A percentile compares a stretch with the other conserved stretches of the same genome.
Evolutionary conservation across 768 basidiomycete species (phyloP).

Genomic region (Cyathus striatus): DNA sequence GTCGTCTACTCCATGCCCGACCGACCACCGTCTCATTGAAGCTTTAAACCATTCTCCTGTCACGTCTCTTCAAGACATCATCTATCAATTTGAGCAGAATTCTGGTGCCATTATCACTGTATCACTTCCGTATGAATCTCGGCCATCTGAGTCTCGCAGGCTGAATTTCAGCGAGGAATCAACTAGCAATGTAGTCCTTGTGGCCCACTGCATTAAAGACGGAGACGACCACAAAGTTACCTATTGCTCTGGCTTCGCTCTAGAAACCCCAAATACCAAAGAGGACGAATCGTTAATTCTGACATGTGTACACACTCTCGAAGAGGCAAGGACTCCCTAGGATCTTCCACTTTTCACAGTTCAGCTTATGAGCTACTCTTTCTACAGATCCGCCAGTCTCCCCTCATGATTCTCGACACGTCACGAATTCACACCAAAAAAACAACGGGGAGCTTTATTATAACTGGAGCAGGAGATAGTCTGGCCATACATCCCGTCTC

Average conservation of each 20-base stretch:
- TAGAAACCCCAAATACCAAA: conserved; percentile 24
- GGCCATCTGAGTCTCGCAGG: conserved; percentile 26
- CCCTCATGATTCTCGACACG: conserved; percentile 15
- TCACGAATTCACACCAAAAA: conserved; percentile 6
- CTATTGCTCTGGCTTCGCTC: conserved; percentile 53
- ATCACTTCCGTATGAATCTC: conserved; percentile 47
- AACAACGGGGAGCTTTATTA: conserved; percentile 38
- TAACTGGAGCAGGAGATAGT: conserved; percentile 29
- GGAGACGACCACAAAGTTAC: conserved; percentile 36
- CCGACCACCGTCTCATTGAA: conserved; percentile 20
- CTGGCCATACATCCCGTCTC: conserved; percentile 33
- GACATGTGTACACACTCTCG: conserved; percentile 60
- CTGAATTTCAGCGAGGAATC: conserved; percentile 20
- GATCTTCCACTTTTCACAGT: neutral
- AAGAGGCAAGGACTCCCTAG: conserved; percentile 37
- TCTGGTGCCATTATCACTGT: conserved; percentile 36
- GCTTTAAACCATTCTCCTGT: conserved; percentile 9
- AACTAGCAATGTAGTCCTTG: conserved; percentile 34
- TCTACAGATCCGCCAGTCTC: conserved; percentile 28
- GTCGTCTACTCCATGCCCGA: conserved; percentile 9
- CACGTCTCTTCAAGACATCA: conserved; percentile 23
- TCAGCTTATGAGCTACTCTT: conserved; percentile 1
- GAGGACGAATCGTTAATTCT: conserved; percentile 32
- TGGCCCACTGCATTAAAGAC: conserved; percentile 46
- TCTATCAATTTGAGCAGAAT: conserved; percentile 36